Evolutionary conservation across 2,329 filamentous ascomycete species (phyloP), one percentile per base, ranked within the genome.

Genomic region (Penicillium expansum): DNA sequence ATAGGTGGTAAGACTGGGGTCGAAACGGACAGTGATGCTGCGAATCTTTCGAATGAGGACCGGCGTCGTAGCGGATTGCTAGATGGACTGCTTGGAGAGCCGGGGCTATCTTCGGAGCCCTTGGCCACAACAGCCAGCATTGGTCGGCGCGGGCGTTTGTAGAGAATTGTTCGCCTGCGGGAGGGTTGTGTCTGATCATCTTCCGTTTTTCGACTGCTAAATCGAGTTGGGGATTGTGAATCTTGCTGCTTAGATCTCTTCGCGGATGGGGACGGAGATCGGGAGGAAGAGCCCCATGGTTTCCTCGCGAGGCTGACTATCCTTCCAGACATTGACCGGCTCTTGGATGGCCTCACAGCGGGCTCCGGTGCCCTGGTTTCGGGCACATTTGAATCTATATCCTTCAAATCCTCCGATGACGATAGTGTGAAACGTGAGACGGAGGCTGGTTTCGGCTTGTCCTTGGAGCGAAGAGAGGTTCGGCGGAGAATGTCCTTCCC

Each of bases 221-320:
- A 53, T 29, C 62, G 58, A 20, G 62, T 64, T 20, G 65, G 63
- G 14, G 69, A 67, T 45, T 64, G 62, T 37, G 52, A 55, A 20
- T 71, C 70, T 55, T 75, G 74, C 29, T 64, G 64, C 58, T 67
- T 69, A 30, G 67, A 54, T 45, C 64, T 61, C 55, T 72, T 73
- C 2, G 71, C 68, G 16, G 70, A 72, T 4, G 79, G 78, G 20
- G 79, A 80, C 8, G 79, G 76, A 4, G 80, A 78, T 58, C 78
- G 74, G 27, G 78, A 80, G 5, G 71, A 69, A 10, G 74, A 74
- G 42, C 68, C 71, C 80, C 80, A 83, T 53, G 80, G 78, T 67
- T 79, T 82, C 47, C 79, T 76, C 33, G 80, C 79, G 52, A 83
- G 72, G 44, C 72, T 79, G 47, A 77, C 77, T 61, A 83, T 73